Evolutionary conservation across 108 stramenopile genomes (phyloP).

Genomic region (Schizochytrium sp.): DNA sequence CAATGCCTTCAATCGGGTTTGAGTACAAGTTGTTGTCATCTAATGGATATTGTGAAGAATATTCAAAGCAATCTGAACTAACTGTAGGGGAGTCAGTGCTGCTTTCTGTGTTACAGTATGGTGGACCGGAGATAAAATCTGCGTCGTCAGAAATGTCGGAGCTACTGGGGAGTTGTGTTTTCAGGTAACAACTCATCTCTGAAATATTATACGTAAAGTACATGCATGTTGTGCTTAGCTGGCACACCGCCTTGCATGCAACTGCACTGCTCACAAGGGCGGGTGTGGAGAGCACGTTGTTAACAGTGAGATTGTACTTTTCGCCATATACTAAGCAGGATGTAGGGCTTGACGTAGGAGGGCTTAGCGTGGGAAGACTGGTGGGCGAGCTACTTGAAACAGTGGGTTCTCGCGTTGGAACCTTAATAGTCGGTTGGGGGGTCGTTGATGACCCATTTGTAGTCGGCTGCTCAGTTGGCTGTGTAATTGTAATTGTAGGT

Average conservation of each 20-base stretch:
- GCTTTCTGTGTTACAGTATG: not conserved
- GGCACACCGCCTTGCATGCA: not conserved
- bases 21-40: not conserved
- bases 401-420: too few species aligned
- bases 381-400: too few species aligned
- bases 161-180: not conserved
- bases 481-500: not conserved
- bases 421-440: too few species aligned
- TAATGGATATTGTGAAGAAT: not conserved
- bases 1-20: not conserved
- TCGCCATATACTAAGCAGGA: not conserved
- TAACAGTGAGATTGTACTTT: not conserved
- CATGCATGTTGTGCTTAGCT: slow-evolving; percentile 8
- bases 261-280: not conserved
- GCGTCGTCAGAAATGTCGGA: not conserved
- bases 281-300: not conserved
- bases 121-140: not conserved
- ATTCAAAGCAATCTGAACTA: not conserved
- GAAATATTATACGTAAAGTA: slow-evolving; percentile 19
- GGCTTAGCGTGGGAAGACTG: too few species aligned
- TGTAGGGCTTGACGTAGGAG: not conserved
- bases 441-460: not conserved
- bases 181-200: not conserved
- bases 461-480: not conserved
- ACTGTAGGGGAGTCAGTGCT: not conserved